Evolutionary conservation across 768 basidiomycete species (phyloP).

Genomic region (Coprinopsis cinerea): DNA sequence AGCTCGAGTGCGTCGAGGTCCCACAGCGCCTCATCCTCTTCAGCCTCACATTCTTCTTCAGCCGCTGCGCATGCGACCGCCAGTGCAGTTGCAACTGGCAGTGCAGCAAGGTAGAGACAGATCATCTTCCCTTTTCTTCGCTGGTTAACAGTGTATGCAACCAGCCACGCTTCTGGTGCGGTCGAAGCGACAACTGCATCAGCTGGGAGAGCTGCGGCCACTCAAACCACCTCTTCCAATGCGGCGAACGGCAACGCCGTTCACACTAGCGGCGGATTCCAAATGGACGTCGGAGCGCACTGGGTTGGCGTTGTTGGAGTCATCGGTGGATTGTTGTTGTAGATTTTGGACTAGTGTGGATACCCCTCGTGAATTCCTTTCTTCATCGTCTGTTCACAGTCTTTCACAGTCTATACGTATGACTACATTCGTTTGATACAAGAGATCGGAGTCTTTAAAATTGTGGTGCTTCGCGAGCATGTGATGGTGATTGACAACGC

Average conservation of each 20-base stretch:
- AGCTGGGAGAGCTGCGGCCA: background rate
- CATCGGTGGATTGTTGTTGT: conserved; percentile 16
- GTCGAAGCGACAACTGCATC: too few species aligned
- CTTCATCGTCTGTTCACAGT: background rate
- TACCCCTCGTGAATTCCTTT: background rate
- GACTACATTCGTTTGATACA: background rate
- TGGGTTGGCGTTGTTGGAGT: conserved; percentile 18
- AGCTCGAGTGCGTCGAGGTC: background rate
- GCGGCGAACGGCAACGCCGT: conserved; percentile 8
- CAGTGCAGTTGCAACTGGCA: background rate
- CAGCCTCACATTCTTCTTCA: background rate
- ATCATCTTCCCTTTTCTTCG: too few species aligned
- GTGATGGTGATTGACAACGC: conserved; percentile 1
- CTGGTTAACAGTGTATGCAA: too few species aligned
- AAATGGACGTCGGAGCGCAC: conserved; percentile 12
- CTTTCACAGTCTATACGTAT: background rate
- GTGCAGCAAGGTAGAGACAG: background rate
- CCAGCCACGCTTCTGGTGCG: too few species aligned
- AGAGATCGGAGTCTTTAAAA: background rate
- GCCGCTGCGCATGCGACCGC: background rate
- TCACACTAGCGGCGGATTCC: conserved; percentile 15
- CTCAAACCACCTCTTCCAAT: conserved; percentile 4
- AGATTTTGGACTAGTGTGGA: background rate
- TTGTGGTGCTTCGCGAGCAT: conserved; percentile 8
- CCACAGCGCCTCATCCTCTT: background rate